Evolutionary conservation across 208 protist species (phyloP), one percentile per base, ranked within the genome.

Genomic region (Porcisia deanei): DNA sequence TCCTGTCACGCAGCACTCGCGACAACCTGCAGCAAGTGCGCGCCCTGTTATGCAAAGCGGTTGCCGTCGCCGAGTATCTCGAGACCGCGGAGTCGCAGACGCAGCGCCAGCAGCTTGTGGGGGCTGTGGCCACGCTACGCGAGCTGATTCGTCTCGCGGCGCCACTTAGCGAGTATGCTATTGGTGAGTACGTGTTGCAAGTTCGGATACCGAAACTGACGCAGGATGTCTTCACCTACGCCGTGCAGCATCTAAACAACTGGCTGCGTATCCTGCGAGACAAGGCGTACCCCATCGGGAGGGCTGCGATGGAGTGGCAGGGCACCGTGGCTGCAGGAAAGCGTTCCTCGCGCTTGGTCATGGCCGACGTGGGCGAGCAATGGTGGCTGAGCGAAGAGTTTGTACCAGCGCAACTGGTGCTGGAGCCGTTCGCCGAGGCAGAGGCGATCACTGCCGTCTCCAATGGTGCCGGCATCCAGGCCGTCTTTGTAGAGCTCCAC

Each of bases 111-210:
- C 90, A 96, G 78, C 88, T 97, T 39, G 76, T 94, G 25, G 91
- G 90, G 30, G 91, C 91, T 25, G 81, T 95, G 70, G 81, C 84
- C 30, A 90, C 91, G n/a, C 72, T 96, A 47, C 85, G 86, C 25
- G 86, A 93, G 71, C 79, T 97, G 39, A 75, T 95, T 37, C 87
- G 87, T 0, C 82, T 92, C 2, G 90, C 91, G 5, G 87, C 88
- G 2, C 82, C 89, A 18, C 71, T 97, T 49, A 84, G 86, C 22
- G 90, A 95, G 74, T 95, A 91, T 73, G 85, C 92, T 5, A 71
- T 97, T 3, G 94, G 91, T 22, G 90, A 92, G 72, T 97, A 97
- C 85, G 89, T 95, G 2, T 85, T 96, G 71, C 91, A 95, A 71
- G 67, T 89, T 30, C 89, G 94, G 39, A 85, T 95, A 43, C 94